Percentiles rank a stretch among this genome's conserved stretches.
phyloP scores from a whole-genome alignment of 306 rosid genomes.

The Quercus agrifolia region DNA sequence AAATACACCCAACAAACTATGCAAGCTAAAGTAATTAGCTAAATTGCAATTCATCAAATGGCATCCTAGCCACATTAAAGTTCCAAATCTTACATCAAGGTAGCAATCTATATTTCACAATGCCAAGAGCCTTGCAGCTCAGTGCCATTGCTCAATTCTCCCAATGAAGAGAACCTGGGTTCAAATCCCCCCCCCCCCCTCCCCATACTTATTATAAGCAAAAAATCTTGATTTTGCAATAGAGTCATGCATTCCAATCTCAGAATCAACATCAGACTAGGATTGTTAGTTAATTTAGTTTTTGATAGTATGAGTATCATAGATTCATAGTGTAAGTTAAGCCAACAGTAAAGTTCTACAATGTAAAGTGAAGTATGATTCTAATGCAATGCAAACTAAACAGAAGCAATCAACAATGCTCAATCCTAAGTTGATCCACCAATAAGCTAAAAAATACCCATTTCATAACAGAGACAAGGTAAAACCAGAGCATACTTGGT shows the following conservation, averaged over 20 bases:
- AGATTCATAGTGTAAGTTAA: background rate
- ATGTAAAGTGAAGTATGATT: background rate
- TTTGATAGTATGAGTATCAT: background rate
- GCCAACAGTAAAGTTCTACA: background rate
- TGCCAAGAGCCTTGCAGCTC: no score
- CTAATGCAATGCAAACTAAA: background rate
- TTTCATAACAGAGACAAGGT: background rate
- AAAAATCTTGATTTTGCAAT: background rate
- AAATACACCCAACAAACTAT: background rate
- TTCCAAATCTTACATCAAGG: background rate
- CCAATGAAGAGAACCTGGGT: no score
- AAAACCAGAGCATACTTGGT: conserved; percentile 29
- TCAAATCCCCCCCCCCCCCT: no score
- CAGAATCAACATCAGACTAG: background rate
- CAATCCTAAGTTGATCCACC: conserved; percentile 1
- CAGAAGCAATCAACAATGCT: background rate
- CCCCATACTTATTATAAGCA: no score
- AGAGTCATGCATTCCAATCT: background rate
- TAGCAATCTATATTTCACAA: background rate
- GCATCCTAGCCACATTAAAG: background rate
- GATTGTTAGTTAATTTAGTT: background rate
- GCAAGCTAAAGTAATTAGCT: background rate
- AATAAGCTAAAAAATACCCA: background rate
- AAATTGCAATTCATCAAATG: background rate
- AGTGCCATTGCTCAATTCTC: no score